Evolutionary conservation across 2,329 filamentous ascomycete species (phyloP).

Genomic region (Rutstroemia sp.): DNA sequence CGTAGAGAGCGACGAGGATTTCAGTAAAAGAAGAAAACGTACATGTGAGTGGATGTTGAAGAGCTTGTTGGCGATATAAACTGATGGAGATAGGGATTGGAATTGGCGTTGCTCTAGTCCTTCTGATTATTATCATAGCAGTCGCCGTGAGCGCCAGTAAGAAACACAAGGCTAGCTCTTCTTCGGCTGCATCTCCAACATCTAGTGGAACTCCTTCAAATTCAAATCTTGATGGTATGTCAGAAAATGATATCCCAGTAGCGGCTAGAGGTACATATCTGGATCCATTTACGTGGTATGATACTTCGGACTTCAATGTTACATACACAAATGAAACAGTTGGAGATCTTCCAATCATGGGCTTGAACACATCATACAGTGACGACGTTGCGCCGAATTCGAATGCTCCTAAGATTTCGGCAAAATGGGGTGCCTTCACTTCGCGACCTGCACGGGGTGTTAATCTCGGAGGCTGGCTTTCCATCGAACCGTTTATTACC

Average conservation of each 20-base stretch:
- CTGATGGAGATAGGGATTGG: slow-evolving; percentile 37
- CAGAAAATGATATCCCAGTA: slow-evolving; percentile 41
- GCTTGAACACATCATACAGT: slow-evolving; percentile 77
- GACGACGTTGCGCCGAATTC: slow-evolving; percentile 72
- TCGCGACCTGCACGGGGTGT: slow-evolving; percentile 78
- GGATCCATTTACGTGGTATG: slow-evolving; percentile 87
- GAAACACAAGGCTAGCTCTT: slow-evolving; percentile 39
- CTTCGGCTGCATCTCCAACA: slow-evolving; percentile 12
- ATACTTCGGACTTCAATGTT: slow-evolving; percentile 85
- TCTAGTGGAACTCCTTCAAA: slow-evolving; percentile 27
- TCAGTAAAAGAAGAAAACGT: slow-evolving; percentile 45
- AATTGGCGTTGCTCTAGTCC: slow-evolving; percentile 42
- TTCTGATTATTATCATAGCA: slow-evolving; percentile 60
- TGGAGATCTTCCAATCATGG: slow-evolving; percentile 85
- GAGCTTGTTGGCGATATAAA: neutral
- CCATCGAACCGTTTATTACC: slow-evolving; percentile 89
- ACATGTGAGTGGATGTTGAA: slow-evolving; percentile 42
- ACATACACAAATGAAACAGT: slow-evolving; percentile 84
- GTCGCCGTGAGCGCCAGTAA: slow-evolving; percentile 60
- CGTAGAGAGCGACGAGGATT: slow-evolving; percentile 8
- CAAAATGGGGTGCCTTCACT: slow-evolving; percentile 70
- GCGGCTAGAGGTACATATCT: slow-evolving; percentile 67
- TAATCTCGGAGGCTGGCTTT: slow-evolving; percentile 90
- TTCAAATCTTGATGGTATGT: slow-evolving; percentile 44
- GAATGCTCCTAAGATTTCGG: slow-evolving; percentile 69